Conservation (phyloP, 1,139 yeast genomes). For the Candida sanyaensis region DNA sequence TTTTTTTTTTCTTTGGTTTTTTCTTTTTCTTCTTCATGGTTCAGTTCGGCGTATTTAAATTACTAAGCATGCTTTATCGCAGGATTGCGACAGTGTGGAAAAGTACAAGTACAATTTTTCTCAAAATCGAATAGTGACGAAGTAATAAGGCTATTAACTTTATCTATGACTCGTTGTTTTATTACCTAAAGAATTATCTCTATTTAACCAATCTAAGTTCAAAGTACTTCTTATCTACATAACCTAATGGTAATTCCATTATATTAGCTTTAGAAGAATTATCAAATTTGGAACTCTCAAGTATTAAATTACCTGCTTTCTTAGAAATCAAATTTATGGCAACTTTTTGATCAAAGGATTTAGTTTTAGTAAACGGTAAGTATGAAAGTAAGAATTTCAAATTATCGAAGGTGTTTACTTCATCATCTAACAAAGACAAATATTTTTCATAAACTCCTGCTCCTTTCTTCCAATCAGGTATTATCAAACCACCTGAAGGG, state of each 20-base stretch:
- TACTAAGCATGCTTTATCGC: constrained; percentile 2
- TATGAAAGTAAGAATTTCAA: constrained; percentile 41
- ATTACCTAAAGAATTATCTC: background rate
- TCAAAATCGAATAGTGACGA: no score
- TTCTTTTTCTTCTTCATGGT: no score
- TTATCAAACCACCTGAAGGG: constrained; percentile 42
- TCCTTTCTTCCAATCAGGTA: constrained; percentile 61
- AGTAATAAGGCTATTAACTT: no score
- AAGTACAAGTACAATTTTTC: no score
- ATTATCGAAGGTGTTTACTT: constrained; percentile 13
- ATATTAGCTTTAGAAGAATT: constrained; percentile 26
- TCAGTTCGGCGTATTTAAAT: background rate
- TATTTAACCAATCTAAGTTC: constrained; percentile 14
- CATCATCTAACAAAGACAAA: constrained; percentile 24
- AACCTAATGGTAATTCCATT: constrained; percentile 43
- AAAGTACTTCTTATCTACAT: constrained; percentile 47
- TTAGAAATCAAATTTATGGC: constrained; percentile 57
- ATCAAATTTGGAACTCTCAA: constrained; percentile 21
- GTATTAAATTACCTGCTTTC: constrained; percentile 43
- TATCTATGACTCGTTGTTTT: no score
- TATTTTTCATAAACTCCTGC: constrained; percentile 59
- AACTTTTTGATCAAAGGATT: constrained; percentile 36
- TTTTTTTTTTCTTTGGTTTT: background rate
- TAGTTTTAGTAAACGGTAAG: constrained; percentile 38
- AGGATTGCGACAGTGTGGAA: background rate